Evolutionary conservation across 306 rosid genomes (phyloP), one percentile per base, ranked within the genome.

Genomic region (Calophaca sinica): DNA sequence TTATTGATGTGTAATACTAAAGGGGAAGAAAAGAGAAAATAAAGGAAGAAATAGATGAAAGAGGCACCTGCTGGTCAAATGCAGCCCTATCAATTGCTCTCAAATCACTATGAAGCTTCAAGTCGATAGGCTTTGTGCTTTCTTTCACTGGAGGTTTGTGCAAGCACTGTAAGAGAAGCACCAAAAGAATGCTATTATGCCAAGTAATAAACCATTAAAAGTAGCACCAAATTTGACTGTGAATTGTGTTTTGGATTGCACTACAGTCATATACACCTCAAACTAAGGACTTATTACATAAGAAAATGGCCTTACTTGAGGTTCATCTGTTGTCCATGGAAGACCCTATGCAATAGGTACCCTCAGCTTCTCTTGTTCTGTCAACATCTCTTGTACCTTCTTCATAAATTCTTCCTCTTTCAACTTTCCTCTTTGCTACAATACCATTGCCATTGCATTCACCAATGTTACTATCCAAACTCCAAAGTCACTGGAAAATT

Each of bases 301-400:
- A 57, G 58, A 48, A 68, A 51, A 57, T 73, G 82, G 12, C 32
- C 79, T 67, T 74, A 94, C 99, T 96, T 96, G 92, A 20, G 99
- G 97, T 79, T 96, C 97, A 82, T 96, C 97, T 7, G 93, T 96
- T 59, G 99, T 96, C 92, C 91, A 92, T 52, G 99, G 99, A 73
- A 96, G 97, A 63, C 99, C 98, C 70, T 92, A 96, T 42, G 99
- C 99, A 74, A 90, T 46, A 5, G 98, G 99, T 66, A 92, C 84
- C 67, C 98, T 82, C 62, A 82, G 87, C 33, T 74, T 90, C 84
- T 90, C 98, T 78, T 96, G 94, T 84, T 90, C 92, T 13, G 41
- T 51, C 83, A 82, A 54, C 71, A 88, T 83, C 70, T 89, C 98
- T 38, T 90, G 90, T 2, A 90, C 50, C 81, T 88, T 96, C 81